Evolutionary conservation across 2,329 filamentous ascomycete genomes (phyloP), one percentile per base, ranked within the genome.

Genomic region (Xylogone sp.): DNA sequence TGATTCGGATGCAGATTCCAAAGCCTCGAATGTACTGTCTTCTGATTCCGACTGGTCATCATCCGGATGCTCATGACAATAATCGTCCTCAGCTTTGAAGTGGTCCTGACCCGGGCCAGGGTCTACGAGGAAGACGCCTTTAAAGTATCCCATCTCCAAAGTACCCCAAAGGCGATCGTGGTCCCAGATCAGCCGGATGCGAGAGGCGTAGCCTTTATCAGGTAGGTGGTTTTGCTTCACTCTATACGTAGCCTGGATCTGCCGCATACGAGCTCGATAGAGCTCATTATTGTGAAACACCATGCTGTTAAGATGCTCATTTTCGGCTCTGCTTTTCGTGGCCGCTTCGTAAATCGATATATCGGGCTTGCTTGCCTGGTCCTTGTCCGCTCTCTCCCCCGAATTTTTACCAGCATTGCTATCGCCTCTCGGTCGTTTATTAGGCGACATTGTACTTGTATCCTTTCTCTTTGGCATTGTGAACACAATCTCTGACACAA

Each of bases 121-220:
- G 43, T 45, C 43, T 45, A 45, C 18, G 21, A 45, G 43, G 10
- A 45, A 45, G 43, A 21, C 43, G 43, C 43, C 43, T 9, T 22
- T 45, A 20, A 45, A 21, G 12, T 16, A 45, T 45, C 21, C 43
- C 5, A 45, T 13, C 22, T 45, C 45, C 8, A 8, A 46, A 10
- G 24, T 29, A 9, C 44, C 44, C 20, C 44, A 39, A 16, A 39
- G 5, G 34, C 34, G 34, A 18, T 39, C 34, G 34, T 39, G 34
- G n/a, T 39, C 34, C 34, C 34, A 7, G 34, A 39, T 39, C 34
- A 39, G n/a, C n/a, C 34, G 34, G 13, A 39, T 39, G 4, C 34
- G 13, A 39, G 8, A 39, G 5, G 5, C n/a, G 34, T 39, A 39
- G 34, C 34, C 34, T 7, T 16, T 5, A 39, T 6, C n/a, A 10